Conservation (phyloP, 1,139 yeast genomes). For the Saccharomyces hybrid region DNA sequence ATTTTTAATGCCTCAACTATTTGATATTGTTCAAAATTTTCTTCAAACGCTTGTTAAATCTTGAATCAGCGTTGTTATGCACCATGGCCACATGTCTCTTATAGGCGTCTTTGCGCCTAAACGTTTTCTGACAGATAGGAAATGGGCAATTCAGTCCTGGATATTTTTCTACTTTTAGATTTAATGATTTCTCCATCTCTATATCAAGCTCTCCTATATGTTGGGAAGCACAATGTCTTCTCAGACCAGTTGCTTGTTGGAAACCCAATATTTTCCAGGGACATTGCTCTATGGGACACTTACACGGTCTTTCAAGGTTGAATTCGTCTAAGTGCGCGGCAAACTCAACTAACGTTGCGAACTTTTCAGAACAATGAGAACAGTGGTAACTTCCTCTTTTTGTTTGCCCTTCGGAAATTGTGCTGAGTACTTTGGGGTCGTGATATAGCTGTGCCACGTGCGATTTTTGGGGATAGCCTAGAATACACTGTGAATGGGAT, state of each 20-base stretch:
- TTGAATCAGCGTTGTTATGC: slow-evolving; percentile 40
- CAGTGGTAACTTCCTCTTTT: slow-evolving; percentile 48
- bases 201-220: slow-evolving; percentile 35
- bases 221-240: slow-evolving; percentile 54
- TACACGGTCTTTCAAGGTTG: slow-evolving; percentile 37
- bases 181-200: slow-evolving; percentile 21
- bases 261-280: slow-evolving; percentile 59
- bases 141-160: slow-evolving; percentile 31
- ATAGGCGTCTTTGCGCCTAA: slow-evolving; percentile 52
- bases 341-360: slow-evolving; percentile 37
- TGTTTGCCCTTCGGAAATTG: slow-evolving; percentile 24
- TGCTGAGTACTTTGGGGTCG: slow-evolving; percentile 14
- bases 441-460: not conserved
- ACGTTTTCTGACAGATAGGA: slow-evolving; percentile 44
- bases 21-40: slow-evolving; percentile 12
- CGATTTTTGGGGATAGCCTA: not conserved
- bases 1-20: not conserved
- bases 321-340: slow-evolving; percentile 43
- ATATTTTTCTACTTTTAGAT: slow-evolving; percentile 26
- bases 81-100: slow-evolving; percentile 48
- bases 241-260: slow-evolving; percentile 51
- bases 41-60: slow-evolving; percentile 37
- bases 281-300: slow-evolving; percentile 50
- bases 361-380: slow-evolving; percentile 42
- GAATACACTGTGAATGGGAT: not conserved